Evolutionary conservation across 2,329 filamentous ascomycete species (phyloP).

Genomic region (Pseudocercospora pini-densiflorae): DNA sequence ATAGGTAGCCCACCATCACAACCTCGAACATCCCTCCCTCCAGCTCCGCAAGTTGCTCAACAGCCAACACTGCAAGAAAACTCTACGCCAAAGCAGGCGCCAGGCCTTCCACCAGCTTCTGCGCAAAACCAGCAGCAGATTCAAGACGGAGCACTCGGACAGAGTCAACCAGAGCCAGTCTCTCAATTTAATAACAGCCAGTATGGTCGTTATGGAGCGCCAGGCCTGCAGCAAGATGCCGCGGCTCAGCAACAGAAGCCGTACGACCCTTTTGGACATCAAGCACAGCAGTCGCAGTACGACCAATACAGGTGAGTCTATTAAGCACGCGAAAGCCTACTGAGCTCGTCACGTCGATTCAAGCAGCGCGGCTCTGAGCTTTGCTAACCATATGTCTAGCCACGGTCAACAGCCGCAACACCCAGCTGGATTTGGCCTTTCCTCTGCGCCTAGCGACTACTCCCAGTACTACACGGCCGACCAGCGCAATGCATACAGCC

Average conservation of each 20-base stretch:
- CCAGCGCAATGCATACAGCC: slow-evolving; percentile 73
- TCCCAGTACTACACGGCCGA: slow-evolving; percentile 84
- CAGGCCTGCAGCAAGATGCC: slow-evolving; percentile 60
- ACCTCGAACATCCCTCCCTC: slow-evolving; percentile 85
- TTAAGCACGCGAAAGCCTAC: background rate
- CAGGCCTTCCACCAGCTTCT: slow-evolving; percentile 64
- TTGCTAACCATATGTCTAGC: slow-evolving; percentile 18
- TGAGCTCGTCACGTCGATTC: background rate
- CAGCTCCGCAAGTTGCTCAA: slow-evolving; percentile 57
- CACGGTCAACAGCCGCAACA: slow-evolving; percentile 58
- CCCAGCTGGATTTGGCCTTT: slow-evolving; percentile 66
- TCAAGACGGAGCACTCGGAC: slow-evolving; percentile 52
- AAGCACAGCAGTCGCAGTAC: slow-evolving; percentile 59
- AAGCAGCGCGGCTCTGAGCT: background rate
- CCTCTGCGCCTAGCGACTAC: slow-evolving; percentile 77
- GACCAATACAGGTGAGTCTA: slow-evolving; percentile 45
- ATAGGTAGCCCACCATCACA: slow-evolving; percentile 74
- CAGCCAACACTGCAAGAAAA: slow-evolving; percentile 47
- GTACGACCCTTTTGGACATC: slow-evolving; percentile 85
- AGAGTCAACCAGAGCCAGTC: slow-evolving; percentile 55
- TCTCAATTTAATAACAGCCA: slow-evolving; percentile 63
- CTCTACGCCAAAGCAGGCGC: slow-evolving; percentile 62
- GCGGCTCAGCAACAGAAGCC: slow-evolving; percentile 73
- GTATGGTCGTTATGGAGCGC: slow-evolving; percentile 72
- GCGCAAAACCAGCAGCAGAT: slow-evolving; percentile 54